A percentile compares a stretch with the other conserved stretches of the same genome.
Conservation (phyloP, 2,329 filamentous ascomycete genomes). For the Botrytis tulipae region DNA sequence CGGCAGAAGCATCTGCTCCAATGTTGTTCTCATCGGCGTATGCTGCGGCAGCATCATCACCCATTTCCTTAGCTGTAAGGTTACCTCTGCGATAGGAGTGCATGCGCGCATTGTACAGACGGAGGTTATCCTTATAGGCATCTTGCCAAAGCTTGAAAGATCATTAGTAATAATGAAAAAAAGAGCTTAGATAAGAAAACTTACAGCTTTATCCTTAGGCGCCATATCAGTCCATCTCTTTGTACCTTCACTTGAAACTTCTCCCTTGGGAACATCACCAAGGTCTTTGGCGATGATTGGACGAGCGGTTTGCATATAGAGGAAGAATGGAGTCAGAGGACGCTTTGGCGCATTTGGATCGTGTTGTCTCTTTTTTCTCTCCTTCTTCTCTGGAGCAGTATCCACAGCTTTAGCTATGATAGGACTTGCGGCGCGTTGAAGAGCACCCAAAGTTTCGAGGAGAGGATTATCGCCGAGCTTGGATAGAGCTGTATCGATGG, state of each 20-base stretch:
- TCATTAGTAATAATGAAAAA: background rate
- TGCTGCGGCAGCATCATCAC: slow-evolving; percentile 56
- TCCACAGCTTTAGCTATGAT: slow-evolving; percentile 43
- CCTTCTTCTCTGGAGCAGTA: slow-evolving; percentile 71
- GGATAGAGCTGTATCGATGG: slow-evolving; percentile 47
- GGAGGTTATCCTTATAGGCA: slow-evolving; percentile 65
- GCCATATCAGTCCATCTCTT: slow-evolving; percentile 80
- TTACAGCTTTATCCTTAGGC: slow-evolving; percentile 64
- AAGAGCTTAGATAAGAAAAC: slow-evolving; percentile 24
- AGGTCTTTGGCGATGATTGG: slow-evolving; percentile 78
- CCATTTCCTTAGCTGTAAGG: slow-evolving; percentile 57
- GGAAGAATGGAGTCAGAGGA: slow-evolving; percentile 89
- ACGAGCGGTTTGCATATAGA: slow-evolving; percentile 88
- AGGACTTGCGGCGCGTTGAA: slow-evolving; percentile 41
- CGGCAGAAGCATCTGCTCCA: slow-evolving; percentile 46
- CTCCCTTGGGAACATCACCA: slow-evolving; percentile 75
- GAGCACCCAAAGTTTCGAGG: slow-evolving; percentile 32
- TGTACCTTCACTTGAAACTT: slow-evolving; percentile 84
- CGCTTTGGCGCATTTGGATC: slow-evolving; percentile 96
- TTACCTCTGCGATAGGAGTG: slow-evolving; percentile 64
- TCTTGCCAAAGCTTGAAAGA: slow-evolving; percentile 54
- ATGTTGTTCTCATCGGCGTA: slow-evolving; percentile 61
- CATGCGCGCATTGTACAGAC: slow-evolving; percentile 63
- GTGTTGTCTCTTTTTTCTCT: slow-evolving; percentile 81
- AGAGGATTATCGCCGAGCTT: slow-evolving; percentile 47